Evolutionary conservation across 2,329 filamentous ascomycete species (phyloP), one percentile per base, ranked within the genome.

Genomic region (Drechslerella stenobrocha): DNA sequence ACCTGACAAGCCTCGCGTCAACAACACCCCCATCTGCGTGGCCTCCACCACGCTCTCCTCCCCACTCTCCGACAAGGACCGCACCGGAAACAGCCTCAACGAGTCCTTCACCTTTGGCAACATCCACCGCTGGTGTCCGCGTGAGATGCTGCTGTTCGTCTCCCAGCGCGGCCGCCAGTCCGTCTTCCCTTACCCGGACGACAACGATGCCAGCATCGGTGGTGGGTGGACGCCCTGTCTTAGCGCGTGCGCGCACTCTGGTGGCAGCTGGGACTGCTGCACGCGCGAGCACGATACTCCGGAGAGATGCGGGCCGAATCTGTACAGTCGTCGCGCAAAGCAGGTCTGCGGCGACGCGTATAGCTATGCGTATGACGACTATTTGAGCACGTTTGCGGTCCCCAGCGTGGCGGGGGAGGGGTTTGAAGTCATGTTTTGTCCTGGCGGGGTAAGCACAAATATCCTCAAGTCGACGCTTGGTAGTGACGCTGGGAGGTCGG

Each of bases 281-380:
- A 85, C 85, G 13, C 88, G 87, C 44, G 76, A 81, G 9, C 87
- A 87, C 76, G 80, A 86, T 73, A 81, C 81, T 35, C 81, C 87
- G 1, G 78, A 81, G 22, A 79, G 80, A 48, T 93, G 89, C 78
- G 78, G 80, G 64, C 84, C 87, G 1, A 84, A 84, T 51, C 77
- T 82, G 37, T 93, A 91, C 77, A 85, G 85, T 71, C 82, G 79
- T 63, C 79, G 80, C 8, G 87, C 88, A 53, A 93, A 95, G 78
- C 78, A 77, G 2, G 81, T 92, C 9, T 95, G 89, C 74, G 89
- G 89, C 0, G 89, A 95, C 76, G 89, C 89, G 1, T 95, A 93
- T 77, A 89, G 86, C 73, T 95, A 83, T 75, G 80, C 87, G 51
- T 84, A 83, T 75, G 81, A 84, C 71, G 82, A 85, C 73, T 77